Conservation (phyloP, 257 asterid genomes). For the Anisodus acutangulus region DNA sequence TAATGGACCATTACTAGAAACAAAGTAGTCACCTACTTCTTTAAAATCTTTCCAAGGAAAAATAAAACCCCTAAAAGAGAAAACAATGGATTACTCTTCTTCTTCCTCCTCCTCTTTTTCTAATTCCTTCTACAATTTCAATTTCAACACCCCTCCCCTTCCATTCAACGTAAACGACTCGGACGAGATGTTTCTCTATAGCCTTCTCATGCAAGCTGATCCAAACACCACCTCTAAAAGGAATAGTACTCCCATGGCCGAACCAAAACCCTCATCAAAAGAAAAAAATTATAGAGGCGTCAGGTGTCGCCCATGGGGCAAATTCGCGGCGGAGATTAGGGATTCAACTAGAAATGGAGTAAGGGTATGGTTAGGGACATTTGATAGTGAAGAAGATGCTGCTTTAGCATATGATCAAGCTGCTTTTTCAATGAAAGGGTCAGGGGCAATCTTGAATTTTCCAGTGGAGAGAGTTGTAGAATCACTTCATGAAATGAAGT, state of each 20-base stretch:
- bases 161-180: constrained; percentile 58
- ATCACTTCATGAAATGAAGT: constrained; percentile 60
- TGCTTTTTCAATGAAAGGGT: constrained; percentile 67
- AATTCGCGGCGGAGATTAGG: constrained; percentile 36
- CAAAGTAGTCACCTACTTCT: neutral
- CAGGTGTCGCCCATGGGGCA: constrained; percentile 34
- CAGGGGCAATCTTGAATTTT: constrained; percentile 65
- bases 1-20: neutral
- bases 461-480: constrained; percentile 67
- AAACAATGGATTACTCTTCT: neutral
- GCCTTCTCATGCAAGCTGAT: constrained; percentile 42
- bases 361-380: constrained; percentile 34
- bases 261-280: constrained; percentile 17
- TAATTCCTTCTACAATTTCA: constrained; percentile 20
- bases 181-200: constrained; percentile 55
- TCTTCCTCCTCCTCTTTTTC: neutral
- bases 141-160: constrained; percentile 34
- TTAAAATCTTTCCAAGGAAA: neutral
- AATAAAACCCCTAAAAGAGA: neutral
- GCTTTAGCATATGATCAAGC: constrained; percentile 35
- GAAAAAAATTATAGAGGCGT: constrained; percentile 55
- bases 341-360: constrained; percentile 32
- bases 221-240: constrained; percentile 34
- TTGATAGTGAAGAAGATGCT: constrained; percentile 30
- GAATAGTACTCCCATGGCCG: neutral